Base-by-base conservation (phyloP, 1,284 basidiomycete species). In the Butyriboletus appendiculatus region DNA sequence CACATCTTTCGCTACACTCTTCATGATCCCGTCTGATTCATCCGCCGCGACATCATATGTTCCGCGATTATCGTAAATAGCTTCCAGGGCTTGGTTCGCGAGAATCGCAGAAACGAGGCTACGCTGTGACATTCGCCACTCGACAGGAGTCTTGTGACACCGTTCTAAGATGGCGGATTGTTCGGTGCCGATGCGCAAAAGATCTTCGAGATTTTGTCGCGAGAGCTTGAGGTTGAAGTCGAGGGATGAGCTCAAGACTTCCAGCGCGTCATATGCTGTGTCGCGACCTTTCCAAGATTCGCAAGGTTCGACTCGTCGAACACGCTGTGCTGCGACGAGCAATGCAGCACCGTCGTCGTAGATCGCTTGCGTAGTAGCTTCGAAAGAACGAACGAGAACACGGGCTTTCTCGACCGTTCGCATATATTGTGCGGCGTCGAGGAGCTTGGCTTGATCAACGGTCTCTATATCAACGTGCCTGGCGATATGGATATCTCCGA, bases 391-490 rank as follows among this genome's bases (percentile, higher is more conserved):
- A 15, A 85, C 69, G 15, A 81, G 69, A 24, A 72, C 60, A 9
- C 76, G 76, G 7, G 80, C 82, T 55, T 73, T 74, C 41, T 73
- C 72, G 3, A 83, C 76, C 38, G 72, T 74, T 49, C 74, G 71
- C 55, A 75, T 59, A 55, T 81, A 81, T 30, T 69, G 69, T 37
- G 65, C 61, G 4, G 69, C 72, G 12, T 71, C 60, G 15, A 53
- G 40, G 5, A 69, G 67, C 22, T 59, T 63, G 6, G 72, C 65
- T 5, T 73, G 63, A 20, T 70, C 67, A 37, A 77, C 68, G 9
- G 79, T 76, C 49, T 84, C 80, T 30, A 83, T 69, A 45, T 81
- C 80, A 20, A 82, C 74, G 51, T 80, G 75, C 37, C 74, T 72
- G 16, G 81, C 80, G 15, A 85, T 65, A 56, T 84, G 78, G 46